Conservation (phyloP, 371 early-diverging fungal genomes). For the Rhizopus microsporus region DNA sequence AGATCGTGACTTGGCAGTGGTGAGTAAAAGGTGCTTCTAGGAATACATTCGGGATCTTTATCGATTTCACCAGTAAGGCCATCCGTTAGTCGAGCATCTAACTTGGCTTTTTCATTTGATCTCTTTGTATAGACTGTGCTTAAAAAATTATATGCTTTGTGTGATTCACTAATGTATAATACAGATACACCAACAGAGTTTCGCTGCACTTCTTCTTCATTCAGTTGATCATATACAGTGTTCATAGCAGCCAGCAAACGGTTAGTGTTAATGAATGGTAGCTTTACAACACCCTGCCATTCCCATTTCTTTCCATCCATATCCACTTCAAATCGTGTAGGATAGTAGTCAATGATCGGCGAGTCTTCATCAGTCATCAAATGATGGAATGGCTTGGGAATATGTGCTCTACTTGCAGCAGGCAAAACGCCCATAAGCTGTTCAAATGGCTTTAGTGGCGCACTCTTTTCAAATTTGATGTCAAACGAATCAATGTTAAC, state of each 20-base stretch:
- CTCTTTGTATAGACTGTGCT: conserved; percentile 70
- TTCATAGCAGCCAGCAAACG: conserved; percentile 82
- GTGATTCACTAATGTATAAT: conserved; percentile 66
- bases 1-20: conserved; percentile 64
- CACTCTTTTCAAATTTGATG: conserved; percentile 77
- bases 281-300: conserved; percentile 96
- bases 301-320: conserved; percentile 97
- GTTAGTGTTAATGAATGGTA: conserved; percentile 92
- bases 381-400: conserved; percentile 77
- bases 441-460: conserved; percentile 94
- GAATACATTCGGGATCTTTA: conserved; percentile 70
- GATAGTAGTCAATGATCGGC: conserved; percentile 93
- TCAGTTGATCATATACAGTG: conserved; percentile 66
- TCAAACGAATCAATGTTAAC: conserved; percentile 72
- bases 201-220: conserved; percentile 73
- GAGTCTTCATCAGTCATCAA: conserved; percentile 88
- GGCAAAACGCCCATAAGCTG: conserved; percentile 99
- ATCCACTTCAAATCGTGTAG: conserved; percentile 90
- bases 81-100: conserved; percentile 61
- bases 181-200: conserved; percentile 79
- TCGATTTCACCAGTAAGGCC: conserved; percentile 66
- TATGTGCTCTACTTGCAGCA: conserved; percentile 78
- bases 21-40: conserved; percentile 69
- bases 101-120: conserved; percentile 38
- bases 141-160: conserved; percentile 68